Evolutionary conservation across 805 yeast genomes (phyloP), one percentile per base, ranked within the genome.

Genomic region (Wickerhamiella domercqiae): DNA sequence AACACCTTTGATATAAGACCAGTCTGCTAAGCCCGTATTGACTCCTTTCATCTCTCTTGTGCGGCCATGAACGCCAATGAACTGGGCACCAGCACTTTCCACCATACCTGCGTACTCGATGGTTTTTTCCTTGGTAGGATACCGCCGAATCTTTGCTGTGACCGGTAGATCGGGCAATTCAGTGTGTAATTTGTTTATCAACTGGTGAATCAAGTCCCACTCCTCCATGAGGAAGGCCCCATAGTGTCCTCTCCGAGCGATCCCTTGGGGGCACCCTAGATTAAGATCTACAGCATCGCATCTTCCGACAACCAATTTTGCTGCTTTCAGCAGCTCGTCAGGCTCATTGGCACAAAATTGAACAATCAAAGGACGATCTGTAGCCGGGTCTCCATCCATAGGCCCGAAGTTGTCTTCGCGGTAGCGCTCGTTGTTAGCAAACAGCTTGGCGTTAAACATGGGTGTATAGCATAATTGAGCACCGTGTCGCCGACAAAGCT

Each of bases 31-130:
- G 0, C 98, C 98, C 0, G 98, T 87, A 41, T 72, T 70, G 56
- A 87, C 97, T 5, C 98, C 99, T 58, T 90, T 90, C 93, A 84
- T 87, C 40, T 87, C 98, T 46, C 99, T 68, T 1, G 96, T 78
- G 49, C 98, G 70, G 2, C 97, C 97, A 57, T 90, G 99, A 6
- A 90, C 79, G 1, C 96, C 84, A 28, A 90, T 62, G 56, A 87
- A 81, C 59, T 86, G 95, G 0, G 98, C 98, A 7, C 99, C 98
- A 0, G 97, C 94, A 42, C 67, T 67, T 16, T 90, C 63, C 20
- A 90, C 84, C 82, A 80, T 75, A 55, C 71, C 73, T 4, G 98
- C 97, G 53, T 90, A 90, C 29, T 69, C 76, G 37, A 90, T 64
- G 2, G 87, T 72, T 63, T 84, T 84, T 39, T 78, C 77, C 65